phyloP scores from a whole-genome alignment of 2,329 filamentous ascomycete genomes.

The Fusarium sp. region DNA sequence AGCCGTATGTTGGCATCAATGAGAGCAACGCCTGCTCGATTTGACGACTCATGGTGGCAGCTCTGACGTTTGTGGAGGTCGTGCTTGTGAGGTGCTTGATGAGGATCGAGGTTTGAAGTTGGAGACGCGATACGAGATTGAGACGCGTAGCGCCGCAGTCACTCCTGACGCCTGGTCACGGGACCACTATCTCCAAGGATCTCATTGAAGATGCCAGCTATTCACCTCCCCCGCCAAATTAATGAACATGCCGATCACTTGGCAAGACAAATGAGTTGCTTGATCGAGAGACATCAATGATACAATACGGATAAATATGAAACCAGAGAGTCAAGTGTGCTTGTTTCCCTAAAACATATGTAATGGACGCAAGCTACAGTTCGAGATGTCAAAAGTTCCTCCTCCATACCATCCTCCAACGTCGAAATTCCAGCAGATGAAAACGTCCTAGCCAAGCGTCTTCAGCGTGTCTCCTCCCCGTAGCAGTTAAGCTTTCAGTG shows the following conservation, averaged over 20 bases:
- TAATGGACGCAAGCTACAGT: background rate
- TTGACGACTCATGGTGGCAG: slow-evolving; percentile 74
- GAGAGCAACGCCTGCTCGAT: slow-evolving; percentile 80
- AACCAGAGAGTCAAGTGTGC: background rate
- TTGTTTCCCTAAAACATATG: background rate
- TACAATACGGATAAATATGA: background rate
- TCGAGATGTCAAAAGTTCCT: slow-evolving; percentile 4
- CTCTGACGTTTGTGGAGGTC: background rate
- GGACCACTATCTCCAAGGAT: background rate
- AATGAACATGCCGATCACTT: slow-evolving; percentile 22
- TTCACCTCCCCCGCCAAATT: slow-evolving; percentile 12
- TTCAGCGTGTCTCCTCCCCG: slow-evolving; percentile 4
- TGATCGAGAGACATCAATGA: background rate
- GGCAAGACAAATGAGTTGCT: slow-evolving; percentile 14
- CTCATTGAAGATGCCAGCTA: slow-evolving; percentile 1
- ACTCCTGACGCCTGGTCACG: slow-evolving; percentile 35
- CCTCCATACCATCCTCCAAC: slow-evolving; percentile 14
- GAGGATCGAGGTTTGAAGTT: slow-evolving; percentile 7
- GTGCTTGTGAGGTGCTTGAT: background rate
- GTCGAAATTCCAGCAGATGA: background rate
- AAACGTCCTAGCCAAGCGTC: background rate
- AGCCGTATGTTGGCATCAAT: slow-evolving; percentile 78
- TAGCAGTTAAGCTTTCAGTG: slow-evolving; percentile 32
- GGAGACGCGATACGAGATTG: slow-evolving; percentile 12
- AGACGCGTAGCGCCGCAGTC: slow-evolving; percentile 23